Conservation (phyloP, 2,329 filamentous ascomycete genomes). For the Arthrobotrys conoides region DNA sequence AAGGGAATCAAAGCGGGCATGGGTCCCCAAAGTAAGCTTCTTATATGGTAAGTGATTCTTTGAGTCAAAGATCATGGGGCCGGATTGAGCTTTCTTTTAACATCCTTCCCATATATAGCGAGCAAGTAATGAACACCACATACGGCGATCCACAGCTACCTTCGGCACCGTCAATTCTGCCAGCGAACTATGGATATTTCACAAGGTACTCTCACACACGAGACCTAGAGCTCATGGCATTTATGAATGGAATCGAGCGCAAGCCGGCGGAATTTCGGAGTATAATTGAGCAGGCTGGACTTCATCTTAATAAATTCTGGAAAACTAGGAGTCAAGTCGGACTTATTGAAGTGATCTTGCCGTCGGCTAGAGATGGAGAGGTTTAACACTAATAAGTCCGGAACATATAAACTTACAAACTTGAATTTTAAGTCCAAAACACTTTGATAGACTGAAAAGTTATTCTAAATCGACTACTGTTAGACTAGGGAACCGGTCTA, state of each 20-base stretch:
- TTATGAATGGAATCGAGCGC: conserved; percentile 67
- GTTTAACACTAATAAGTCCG: no score
- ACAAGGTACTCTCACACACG: conserved; percentile 65
- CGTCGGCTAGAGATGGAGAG: not conserved
- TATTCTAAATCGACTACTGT: no score
- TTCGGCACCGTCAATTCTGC: conserved; percentile 65
- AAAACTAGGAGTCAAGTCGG: conserved; percentile 66
- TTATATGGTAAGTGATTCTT: conserved; percentile 41
- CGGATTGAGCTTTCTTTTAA: conserved; percentile 49
- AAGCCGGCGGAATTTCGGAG: conserved; percentile 65
- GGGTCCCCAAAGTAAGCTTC: conserved; percentile 45
- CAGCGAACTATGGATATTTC: conserved; percentile 66
- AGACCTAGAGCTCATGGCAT: conserved; percentile 66
- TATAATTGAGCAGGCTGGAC: conserved; percentile 64
- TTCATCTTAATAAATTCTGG: conserved; percentile 65
- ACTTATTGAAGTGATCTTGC: conserved; percentile 64
- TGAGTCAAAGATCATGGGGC: conserved; percentile 57
- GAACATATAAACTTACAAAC: no score
- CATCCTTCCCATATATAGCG: conserved; percentile 62
- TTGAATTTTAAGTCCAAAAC: no score
- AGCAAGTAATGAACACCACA: conserved; percentile 67
- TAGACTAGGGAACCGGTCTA: no score
- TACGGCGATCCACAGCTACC: conserved; percentile 64
- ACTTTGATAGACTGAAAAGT: no score
- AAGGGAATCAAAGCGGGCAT: conserved; percentile 60